Percentiles rank a stretch among this genome's conserved stretches.
These are phyloP conservation scores for Fusarium drepaniforme DNA, from an alignment of 2,329 filamentous ascomycete species.

Conservation along the genomic window DNA sequence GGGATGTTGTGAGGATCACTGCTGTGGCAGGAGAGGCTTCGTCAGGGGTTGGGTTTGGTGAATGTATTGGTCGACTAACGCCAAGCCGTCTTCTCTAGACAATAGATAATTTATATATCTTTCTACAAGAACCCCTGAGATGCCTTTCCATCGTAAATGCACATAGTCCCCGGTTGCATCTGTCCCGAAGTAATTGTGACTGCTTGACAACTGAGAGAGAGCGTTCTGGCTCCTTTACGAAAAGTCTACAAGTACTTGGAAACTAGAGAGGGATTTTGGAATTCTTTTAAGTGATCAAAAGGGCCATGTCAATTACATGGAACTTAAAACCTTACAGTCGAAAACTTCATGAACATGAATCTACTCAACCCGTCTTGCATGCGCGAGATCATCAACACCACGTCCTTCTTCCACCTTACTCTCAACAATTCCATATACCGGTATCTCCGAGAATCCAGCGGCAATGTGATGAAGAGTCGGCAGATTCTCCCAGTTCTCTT, in stretches of 20 bases:
- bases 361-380: constrained; percentile 27
- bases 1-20: constrained; percentile 53
- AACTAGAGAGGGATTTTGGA: not conserved
- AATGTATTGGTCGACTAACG: constrained; percentile 46
- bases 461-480: constrained; percentile 36
- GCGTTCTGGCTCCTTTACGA: not conserved
- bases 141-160: too few relatives aligned
- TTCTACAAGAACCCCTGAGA: too few relatives aligned
- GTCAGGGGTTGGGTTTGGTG: constrained; percentile 57
- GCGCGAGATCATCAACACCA: constrained; percentile 23
- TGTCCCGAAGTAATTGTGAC: not conserved
- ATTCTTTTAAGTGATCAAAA: too few relatives aligned
- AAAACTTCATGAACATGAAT: not conserved
- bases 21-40: constrained; percentile 54
- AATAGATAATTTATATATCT: not conserved
- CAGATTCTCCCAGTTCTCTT: constrained; percentile 19
- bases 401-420: constrained; percentile 22
- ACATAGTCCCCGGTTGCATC: too few relatives aligned
- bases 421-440: constrained; percentile 27
- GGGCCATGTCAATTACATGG: too few relatives aligned
- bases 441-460: constrained; percentile 26
- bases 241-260: not conserved
- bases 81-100: not conserved
- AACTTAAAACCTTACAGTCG: not conserved
- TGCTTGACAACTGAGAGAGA: not conserved